These are phyloP conservation scores for Arabidopsis thaliana DNA, from an alignment of 345 rosid species.

Conservation along the genomic window TAIR10.1 NC_003074.8:1785501-1786000, in stretches of 20 bases:
- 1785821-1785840: no score
- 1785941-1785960: no score
- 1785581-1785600: conserved; percentile 36
- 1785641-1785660: conserved; percentile 26
- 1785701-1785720: conserved; percentile 36
- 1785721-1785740: neutral
- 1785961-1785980: no score
- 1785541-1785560: conserved; percentile 11
- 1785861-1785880: no score
- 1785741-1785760: neutral
- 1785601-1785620: conserved; percentile 4
- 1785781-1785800: neutral
- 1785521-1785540: conserved; percentile 33
- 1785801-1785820: neutral
- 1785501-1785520: conserved; percentile 17
- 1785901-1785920: no score
- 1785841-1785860: no score
- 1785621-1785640: conserved; percentile 29
- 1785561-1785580: conserved; percentile 39
- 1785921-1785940: no score
- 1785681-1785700: conserved; percentile 26
- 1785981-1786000: no score
- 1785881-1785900: no score
- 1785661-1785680: neutral
- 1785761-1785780: conserved; percentile 14